Conservation (phyloP, 805 yeast genomes). For the Candida yuanshanica region DNA sequence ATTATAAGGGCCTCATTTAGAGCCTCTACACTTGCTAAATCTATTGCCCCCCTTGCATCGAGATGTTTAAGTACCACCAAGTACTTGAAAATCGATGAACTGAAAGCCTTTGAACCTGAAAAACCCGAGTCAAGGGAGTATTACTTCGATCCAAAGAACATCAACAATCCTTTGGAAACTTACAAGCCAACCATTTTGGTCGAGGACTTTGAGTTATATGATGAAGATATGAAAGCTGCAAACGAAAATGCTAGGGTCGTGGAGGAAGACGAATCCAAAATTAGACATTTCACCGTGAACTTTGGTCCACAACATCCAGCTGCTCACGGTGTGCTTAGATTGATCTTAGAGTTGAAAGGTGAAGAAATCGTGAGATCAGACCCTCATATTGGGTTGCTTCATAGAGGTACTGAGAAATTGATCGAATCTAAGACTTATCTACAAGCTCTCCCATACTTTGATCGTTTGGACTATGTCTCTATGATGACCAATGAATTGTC, state of each 20-base stretch:
- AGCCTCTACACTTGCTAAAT: background rate
- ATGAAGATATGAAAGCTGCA: conserved; percentile 27
- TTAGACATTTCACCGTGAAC: conserved; percentile 84
- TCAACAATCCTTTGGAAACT: conserved; percentile 39
- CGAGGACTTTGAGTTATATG: conserved; percentile 30
- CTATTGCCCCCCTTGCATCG: background rate
- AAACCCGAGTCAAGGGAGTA: conserved; percentile 13
- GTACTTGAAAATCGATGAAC: conserved; percentile 11
- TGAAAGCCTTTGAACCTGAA: conserved; percentile 20
- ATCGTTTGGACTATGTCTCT: conserved; percentile 75
- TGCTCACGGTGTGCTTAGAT: conserved; percentile 86
- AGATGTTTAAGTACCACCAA: conserved; percentile 5
- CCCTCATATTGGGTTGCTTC: conserved; percentile 84
- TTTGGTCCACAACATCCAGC: conserved; percentile 96
- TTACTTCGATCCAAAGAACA: conserved; percentile 16
- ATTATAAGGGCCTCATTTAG: background rate
- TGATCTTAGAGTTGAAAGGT: conserved; percentile 81
- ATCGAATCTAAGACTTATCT: conserved; percentile 81
- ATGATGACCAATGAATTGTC: conserved; percentile 93
- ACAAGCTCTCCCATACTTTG: conserved; percentile 87
- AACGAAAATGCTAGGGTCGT: conserved; percentile 24
- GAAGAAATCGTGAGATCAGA: conserved; percentile 84
- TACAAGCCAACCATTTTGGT: conserved; percentile 22
- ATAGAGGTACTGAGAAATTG: conserved; percentile 85
- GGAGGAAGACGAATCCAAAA: conserved; percentile 32